Percentiles rank a stretch among this genome's conserved stretches.
These are phyloP conservation scores for Shiraia bambusicola DNA, from an alignment of 2,329 filamentous ascomycete genomes.

Conservation along the genomic window DNA sequence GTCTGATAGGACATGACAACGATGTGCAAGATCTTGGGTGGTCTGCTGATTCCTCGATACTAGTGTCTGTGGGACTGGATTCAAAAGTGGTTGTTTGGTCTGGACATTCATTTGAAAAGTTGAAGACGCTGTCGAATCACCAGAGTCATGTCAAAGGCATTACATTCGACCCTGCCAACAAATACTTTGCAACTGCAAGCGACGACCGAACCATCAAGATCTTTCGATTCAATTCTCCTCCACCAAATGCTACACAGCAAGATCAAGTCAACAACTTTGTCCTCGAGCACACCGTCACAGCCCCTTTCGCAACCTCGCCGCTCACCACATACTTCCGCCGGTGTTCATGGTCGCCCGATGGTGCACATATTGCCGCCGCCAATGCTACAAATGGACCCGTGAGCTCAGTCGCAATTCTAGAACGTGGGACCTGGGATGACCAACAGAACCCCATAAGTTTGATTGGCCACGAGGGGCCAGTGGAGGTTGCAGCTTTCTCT, in stretches of 20 bases:
- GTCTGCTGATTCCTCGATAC: slow-evolving; percentile 92
- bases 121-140: slow-evolving; percentile 90
- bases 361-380: slow-evolving; percentile 92
- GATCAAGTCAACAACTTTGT: slow-evolving; percentile 97
- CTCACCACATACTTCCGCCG: slow-evolving; percentile 95
- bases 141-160: slow-evolving; percentile 98
- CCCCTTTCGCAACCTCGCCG: slow-evolving; percentile 86
- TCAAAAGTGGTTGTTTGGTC: slow-evolving; percentile 99
- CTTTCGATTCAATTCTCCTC: slow-evolving; percentile 85
- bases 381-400: slow-evolving; percentile 98
- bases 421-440: slow-evolving; percentile 87
- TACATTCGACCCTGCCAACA: slow-evolving; percentile 97
- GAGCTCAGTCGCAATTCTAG: slow-evolving; percentile 94
- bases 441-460: slow-evolving; percentile 70
- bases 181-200: slow-evolving; percentile 97
- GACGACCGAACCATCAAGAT: slow-evolving; percentile 97
- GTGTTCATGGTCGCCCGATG: slow-evolving; percentile 97
- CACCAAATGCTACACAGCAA: slow-evolving; percentile 87
- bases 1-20: slow-evolving; percentile 95
- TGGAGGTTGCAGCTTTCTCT: slow-evolving; percentile 96
- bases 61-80: slow-evolving; percentile 94
- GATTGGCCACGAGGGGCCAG: slow-evolving; percentile 94
- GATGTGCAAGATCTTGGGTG: slow-evolving; percentile 97
- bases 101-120: slow-evolving; percentile 94
- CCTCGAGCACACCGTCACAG: slow-evolving; percentile 84